Base-by-base conservation (phyloP, 2,329 filamentous ascomycete genomes). In the Sclerotinia minor region DNA sequence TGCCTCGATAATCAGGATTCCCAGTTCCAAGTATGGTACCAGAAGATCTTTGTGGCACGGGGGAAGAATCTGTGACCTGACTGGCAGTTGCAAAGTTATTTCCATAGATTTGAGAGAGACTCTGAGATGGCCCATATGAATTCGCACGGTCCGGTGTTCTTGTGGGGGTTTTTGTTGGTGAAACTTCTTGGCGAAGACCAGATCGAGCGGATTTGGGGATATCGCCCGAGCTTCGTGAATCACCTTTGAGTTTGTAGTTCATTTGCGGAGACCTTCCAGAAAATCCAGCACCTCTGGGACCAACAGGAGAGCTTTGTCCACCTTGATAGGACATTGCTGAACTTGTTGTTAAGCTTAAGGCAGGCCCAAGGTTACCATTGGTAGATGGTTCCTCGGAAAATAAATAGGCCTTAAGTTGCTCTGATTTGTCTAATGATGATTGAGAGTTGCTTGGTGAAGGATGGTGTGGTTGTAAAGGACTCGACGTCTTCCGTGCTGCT, bases 361-460 rank as follows among this genome's bases (percentile, higher is more conserved):
- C 26, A 11, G 69, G 57, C 13, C 32, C 52, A 17, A 60, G 24
- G 50, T 58, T 63, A 61, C 44, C 49, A 58, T 49, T 54, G 11
- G 47, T 44, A 19, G 65, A 38, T 44, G 71, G 53, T 15, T 69
- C 68, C 35, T 75, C 60, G 24, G 65, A 80, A 61, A 86, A 86
- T 0, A 87, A 76, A 72, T 84, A 87, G 57, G 81, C 82, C 75
- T 88, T 88, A 32, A 88, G 75, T 59, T 84, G 84, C 70, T 87
- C 84, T 6, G 79, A 80, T 35, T 77, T 77, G 58, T 79, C 79
- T 1, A 73, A 61, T 6, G 79, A 74, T 41, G 66, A 64, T 24
- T 70, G 68, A 35, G 65, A n/a, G n/a, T 69, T 50, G 49, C 24
- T 53, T 38, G 55, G 65, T 5, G 65, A 67, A 9, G 38, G 7